Base-by-base conservation (phyloP, 768 basidiomycete genomes). In the Hericium erinaceus region DNA sequence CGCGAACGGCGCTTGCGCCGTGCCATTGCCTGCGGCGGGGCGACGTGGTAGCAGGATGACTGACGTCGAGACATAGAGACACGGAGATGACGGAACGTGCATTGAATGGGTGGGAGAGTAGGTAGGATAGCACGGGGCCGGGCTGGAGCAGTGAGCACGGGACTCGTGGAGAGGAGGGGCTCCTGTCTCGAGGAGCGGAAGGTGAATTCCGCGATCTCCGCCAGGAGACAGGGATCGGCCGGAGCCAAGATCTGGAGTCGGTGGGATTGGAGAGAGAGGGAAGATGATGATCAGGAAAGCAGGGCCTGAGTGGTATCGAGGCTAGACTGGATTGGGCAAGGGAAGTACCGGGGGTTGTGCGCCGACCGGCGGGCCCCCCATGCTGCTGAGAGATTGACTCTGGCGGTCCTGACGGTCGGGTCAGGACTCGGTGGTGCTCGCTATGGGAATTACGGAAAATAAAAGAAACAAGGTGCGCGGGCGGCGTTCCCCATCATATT, bases 281-380 rank as follows among this genome's bases (percentile, higher is more conserved):
- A 44, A 16, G 49, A 51, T 51, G 24, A 24, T 51, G 15, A 51
- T 16, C 20, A 20, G 49, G 49, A 16, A 16, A 37, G 49, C 20
- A 51, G 22, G 22, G 49, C 18, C 20, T 13, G 49, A 37, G 49
- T 9, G 49, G 49, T 56, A 61, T 60, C 53, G 61, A 61, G 58
- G 58, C 59, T 62, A 62, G 61, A 60, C 61, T 48, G 60, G 58
- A 61, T 53, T 56, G 49, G 61, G 59, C 24, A 60, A 53, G 59
- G 59, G 58, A 55, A 62, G 52, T 53, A 57, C 61, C 61, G 61
- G 59, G 55, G 61, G 59, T 60, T 60, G 60, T 57, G 61, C 55
- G 54, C 57, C 59, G 57, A 44, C 60, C 58, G 61, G 61, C 61
- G 49, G 61, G 57, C 61, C 40, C 40, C 33, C 54, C 59, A 57